phyloP scores from a whole-genome alignment of 345 rosid species.

The Fremontodendron californicum region DNA sequence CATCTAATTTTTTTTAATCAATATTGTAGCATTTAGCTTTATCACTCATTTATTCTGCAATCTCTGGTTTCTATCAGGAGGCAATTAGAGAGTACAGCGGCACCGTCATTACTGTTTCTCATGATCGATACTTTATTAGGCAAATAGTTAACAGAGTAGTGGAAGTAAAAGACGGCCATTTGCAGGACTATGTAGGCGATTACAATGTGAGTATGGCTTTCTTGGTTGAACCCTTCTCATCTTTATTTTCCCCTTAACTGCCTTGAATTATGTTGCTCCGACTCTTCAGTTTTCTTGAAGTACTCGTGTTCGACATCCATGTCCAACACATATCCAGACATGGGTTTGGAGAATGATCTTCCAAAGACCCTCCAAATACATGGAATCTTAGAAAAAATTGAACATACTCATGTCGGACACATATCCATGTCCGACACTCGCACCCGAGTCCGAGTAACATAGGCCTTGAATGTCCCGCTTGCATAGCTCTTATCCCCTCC shows the following conservation, averaged over 20 bases:
- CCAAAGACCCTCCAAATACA: no score
- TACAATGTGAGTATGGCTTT: constrained; percentile 51
- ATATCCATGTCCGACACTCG: no score
- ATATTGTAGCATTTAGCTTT: not conserved
- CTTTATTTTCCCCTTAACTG: not conserved
- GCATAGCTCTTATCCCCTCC: not conserved
- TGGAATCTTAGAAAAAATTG: no score
- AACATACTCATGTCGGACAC: no score
- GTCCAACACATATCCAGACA: no score
- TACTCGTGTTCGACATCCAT: no score
- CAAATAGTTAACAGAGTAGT: constrained; percentile 94
- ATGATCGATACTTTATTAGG: constrained; percentile 87
- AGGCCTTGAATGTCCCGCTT: no score
- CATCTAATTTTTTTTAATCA: not conserved
- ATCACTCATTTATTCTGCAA: not conserved
- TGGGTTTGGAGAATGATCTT: no score
- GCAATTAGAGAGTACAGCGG: constrained; percentile 85
- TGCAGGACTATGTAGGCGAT: constrained; percentile 82
- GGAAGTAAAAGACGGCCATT: constrained; percentile 62
- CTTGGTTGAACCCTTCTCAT: not conserved
- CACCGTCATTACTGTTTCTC: constrained; percentile 83
- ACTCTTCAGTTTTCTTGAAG: no score
- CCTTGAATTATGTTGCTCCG: no score
- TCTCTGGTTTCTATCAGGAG: constrained; percentile 49
- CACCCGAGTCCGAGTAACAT: no score